A percentile compares a stretch with the other conserved stretches of the same genome.
These are phyloP conservation scores for Catunica adiposa DNA, from an alignment of 2,329 filamentous ascomycete species.

Conservation along the genomic window DNA sequence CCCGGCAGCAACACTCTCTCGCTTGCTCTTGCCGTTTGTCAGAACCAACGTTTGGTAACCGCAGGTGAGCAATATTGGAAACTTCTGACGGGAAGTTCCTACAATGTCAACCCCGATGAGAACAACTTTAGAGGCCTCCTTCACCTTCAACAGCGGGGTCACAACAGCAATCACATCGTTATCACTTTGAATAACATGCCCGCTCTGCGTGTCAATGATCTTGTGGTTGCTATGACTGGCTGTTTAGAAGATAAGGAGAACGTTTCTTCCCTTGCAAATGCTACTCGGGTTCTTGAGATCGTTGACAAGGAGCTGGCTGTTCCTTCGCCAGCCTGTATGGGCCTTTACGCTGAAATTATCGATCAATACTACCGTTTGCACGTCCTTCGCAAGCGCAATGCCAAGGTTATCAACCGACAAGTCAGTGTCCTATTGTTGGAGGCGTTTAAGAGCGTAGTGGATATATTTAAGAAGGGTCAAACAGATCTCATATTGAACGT, in stretches of 20 bases:
- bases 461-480: constrained; percentile 8
- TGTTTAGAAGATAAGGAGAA: constrained; percentile 68
- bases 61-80: constrained; percentile 67
- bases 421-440: not conserved
- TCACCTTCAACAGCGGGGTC: constrained; percentile 45
- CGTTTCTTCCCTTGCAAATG: constrained; percentile 46
- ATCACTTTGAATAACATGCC: constrained; percentile 42
- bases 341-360: constrained; percentile 8
- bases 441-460: not conserved
- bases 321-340: constrained; percentile 6
- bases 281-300: constrained; percentile 53
- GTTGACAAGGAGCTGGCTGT: constrained; percentile 17
- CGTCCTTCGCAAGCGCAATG: not conserved
- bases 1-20: constrained; percentile 47
- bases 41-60: constrained; percentile 40
- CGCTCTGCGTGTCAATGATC: constrained; percentile 20
- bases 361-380: constrained; percentile 10
- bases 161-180: constrained; percentile 45
- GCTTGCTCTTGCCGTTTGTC: constrained; percentile 48
- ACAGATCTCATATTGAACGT: constrained; percentile 4
- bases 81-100: constrained; percentile 39
- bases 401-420: constrained; percentile 1
- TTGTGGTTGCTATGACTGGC: constrained; percentile 10
- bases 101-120: constrained; percentile 51
- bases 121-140: constrained; percentile 56